Base-by-base conservation (phyloP, 495 filamentous ascomycete genomes). In the Poronia punctata region DNA sequence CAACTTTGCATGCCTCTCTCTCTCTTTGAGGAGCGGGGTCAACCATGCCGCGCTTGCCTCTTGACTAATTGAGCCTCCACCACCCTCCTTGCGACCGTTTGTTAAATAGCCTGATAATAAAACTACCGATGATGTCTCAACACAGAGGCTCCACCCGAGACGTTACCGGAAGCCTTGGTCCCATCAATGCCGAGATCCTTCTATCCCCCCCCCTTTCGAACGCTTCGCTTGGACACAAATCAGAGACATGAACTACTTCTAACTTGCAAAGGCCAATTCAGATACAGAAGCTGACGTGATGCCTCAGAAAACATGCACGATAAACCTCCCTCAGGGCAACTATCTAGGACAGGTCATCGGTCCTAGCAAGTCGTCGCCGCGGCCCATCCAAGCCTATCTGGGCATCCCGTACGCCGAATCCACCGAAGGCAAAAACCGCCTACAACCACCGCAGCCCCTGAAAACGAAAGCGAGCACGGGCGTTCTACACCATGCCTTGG, bases 341-440 rank as follows among this genome's bases (percentile, higher is more conserved):
- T 68, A 79, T 34, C 46, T 78, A 7, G 79, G 79, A 23, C 56
- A 62, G 14, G 59, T 64, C 28, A 47, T 74, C 15, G 25, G 59
- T 6, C 43, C 60, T 6, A 62, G 57, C 35, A 46, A 58, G 10
- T 45, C 48, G 22, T 62, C 59, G 25, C 68, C 75, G 2, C 66
- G 68, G 39, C 46, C 64, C 7, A 43, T 81, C 16, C 74, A 83
- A 30, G 70, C 50, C 6, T 83, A 75, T 45, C 57, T 71, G n/a
- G 78, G 79, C 11, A 67, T 83, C 40, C 80, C 75, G 1, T 83
- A 76, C 48, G 79, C 72, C 2, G 57, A 74, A 35, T 63, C 70
- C 0, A 76, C 78, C 0, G 59, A 57, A 18, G 76, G 75, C 11
- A 53, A 76, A 19, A 67, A 72, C 46, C 69, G 79, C 32, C 82